Evolutionary conservation across 2,329 filamentous ascomycete genomes (phyloP).

Genomic region (Fusarium oligoseptatum): DNA sequence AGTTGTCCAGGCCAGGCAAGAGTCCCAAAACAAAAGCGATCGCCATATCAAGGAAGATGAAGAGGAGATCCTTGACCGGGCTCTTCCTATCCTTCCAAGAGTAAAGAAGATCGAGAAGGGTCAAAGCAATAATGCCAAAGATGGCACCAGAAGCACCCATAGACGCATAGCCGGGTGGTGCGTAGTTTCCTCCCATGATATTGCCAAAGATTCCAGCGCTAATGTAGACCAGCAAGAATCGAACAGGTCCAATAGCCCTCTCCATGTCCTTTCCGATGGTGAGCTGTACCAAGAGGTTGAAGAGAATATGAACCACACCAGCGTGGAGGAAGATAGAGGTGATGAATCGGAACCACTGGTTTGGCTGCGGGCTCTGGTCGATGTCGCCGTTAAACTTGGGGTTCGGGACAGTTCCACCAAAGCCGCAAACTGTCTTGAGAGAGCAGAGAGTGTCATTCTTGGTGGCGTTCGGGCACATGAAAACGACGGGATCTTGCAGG

Average conservation of each 20-base stretch:
- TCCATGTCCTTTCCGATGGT: conserved; percentile 95
- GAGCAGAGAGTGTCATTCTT: conserved; percentile 73
- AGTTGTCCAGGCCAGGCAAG: conserved; percentile 94
- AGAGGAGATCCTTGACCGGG: conserved; percentile 87
- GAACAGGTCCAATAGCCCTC: conserved; percentile 85
- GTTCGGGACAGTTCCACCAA: conserved; percentile 75
- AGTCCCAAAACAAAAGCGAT: conserved; percentile 95
- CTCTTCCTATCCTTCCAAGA: conserved; percentile 85
- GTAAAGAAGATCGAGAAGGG: conserved; percentile 90
- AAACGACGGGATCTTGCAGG: conserved; percentile 57
- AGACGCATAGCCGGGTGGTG: conserved; percentile 82
- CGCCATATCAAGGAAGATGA: conserved; percentile 85
- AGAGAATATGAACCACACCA: conserved; percentile 92
- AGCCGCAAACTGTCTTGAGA: conserved; percentile 86
- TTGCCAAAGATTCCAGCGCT: conserved; percentile 95
- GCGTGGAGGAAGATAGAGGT: conserved; percentile 95
- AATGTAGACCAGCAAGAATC: conserved; percentile 92
- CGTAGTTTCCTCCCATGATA: conserved; percentile 94
- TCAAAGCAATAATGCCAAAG: conserved; percentile 92
- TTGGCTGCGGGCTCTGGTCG: conserved; percentile 72
- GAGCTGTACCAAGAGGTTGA: conserved; percentile 93
- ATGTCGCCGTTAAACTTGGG: conserved; percentile 69
- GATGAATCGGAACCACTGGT: conserved; percentile 99
- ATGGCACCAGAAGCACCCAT: conserved; percentile 91
- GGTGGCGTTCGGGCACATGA: conserved; percentile 87